Percentiles rank a stretch among this genome's conserved stretches.
Evolutionary conservation across 345 rosid species (phyloP).

Genomic region (Citrus glauca): DNA sequence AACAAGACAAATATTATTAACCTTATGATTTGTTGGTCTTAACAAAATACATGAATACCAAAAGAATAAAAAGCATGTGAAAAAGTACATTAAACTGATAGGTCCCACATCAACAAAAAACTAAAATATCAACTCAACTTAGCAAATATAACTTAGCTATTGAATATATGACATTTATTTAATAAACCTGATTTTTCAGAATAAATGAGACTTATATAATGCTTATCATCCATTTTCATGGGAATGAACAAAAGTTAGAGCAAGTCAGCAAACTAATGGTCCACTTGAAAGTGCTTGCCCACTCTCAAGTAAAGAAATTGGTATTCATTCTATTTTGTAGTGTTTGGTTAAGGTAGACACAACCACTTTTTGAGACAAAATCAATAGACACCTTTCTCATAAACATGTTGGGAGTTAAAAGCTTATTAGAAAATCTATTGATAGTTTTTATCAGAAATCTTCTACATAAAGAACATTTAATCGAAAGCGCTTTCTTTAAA

Average conservation of each 20-base stretch:
- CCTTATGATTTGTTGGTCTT: neutral
- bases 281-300: neutral
- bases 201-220: neutral
- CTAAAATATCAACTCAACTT: conserved; percentile 1
- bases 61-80: neutral
- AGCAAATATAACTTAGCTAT: neutral
- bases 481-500: neutral
- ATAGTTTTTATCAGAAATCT: neutral
- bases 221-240: neutral
- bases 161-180: neutral
- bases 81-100: conserved; percentile 1
- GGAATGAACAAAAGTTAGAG: neutral
- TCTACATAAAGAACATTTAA: neutral
- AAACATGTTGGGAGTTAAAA: neutral
- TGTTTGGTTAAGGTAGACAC: neutral
- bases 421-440: neutral
- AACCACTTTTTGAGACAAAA: neutral
- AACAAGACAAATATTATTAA: neutral
- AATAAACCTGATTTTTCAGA: neutral
- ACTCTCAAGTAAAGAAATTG: neutral
- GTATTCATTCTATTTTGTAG: neutral
- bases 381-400: neutral
- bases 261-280: neutral
- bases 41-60: neutral
- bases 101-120: neutral